These are phyloP conservation scores for Takashimella tepidaria DNA, from an alignment of 1,284 basidiomycete genomes.

Conservation along the genomic window DNA sequence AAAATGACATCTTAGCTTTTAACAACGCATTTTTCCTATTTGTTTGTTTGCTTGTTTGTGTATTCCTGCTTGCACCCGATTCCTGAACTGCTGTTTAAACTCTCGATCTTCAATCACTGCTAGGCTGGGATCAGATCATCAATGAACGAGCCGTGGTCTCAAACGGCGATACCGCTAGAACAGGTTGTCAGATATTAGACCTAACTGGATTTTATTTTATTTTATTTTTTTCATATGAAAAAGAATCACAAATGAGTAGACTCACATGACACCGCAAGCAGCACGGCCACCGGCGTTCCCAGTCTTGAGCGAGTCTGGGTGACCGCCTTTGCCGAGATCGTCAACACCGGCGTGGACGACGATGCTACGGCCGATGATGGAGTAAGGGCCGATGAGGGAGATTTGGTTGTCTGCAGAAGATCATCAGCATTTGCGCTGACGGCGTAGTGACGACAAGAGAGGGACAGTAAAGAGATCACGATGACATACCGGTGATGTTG, in stretches of 20 bases:
- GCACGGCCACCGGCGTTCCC: conserved; percentile 67
- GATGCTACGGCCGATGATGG: conserved; percentile 60
- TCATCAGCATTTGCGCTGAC: neutral
- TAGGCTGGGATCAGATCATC: too few relatives aligned
- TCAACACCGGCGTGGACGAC: conserved; percentile 63
- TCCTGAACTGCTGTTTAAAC: too few relatives aligned
- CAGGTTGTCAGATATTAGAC: neutral
- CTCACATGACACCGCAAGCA: conserved; percentile 71
- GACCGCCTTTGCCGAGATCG: conserved; percentile 64
- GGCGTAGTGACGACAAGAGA: too few relatives aligned
- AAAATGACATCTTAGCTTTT: too few relatives aligned
- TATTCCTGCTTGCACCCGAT: too few relatives aligned
- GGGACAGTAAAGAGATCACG: neutral
- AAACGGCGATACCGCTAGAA: conserved; percentile 11
- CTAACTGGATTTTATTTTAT: too few relatives aligned
- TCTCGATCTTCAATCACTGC: too few relatives aligned
- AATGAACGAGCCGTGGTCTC: too few relatives aligned
- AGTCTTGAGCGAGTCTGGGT: conserved; percentile 63
- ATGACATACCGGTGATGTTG: conserved; percentile 49
- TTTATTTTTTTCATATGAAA: neutral
- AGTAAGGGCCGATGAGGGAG: conserved; percentile 63
- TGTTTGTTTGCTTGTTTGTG: too few relatives aligned
- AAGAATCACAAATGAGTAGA: conserved; percentile 5
- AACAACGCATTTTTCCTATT: too few relatives aligned
- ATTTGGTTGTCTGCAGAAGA: conserved; percentile 54